A percentile compares a stretch with the other conserved stretches of the same genome.
These are phyloP conservation scores for Epichloe elymi DNA, from an alignment of 2,329 filamentous ascomycete genomes.

Conservation along the genomic window DNA sequence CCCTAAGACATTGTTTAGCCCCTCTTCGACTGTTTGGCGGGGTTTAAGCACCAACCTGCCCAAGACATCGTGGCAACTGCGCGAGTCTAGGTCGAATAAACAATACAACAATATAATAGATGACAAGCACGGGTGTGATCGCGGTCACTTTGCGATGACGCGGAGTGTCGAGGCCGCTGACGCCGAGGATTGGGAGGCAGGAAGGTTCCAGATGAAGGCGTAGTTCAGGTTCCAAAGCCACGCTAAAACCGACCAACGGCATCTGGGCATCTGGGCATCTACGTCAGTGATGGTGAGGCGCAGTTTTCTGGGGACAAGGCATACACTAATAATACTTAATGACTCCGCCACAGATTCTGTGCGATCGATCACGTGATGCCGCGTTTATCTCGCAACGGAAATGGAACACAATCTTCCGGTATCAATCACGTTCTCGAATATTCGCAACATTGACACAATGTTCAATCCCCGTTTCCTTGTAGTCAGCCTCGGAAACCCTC, in stretches of 20 bases:
- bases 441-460: constrained; percentile 12
- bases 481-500: constrained; percentile 77
- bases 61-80: constrained; percentile 45
- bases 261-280: constrained; percentile 7
- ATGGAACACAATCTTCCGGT: neutral
- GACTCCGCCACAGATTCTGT: constrained; percentile 6
- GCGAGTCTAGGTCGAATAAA: constrained; percentile 2
- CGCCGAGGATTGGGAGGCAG: neutral
- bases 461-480: constrained; percentile 52
- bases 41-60: constrained; percentile 41
- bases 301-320: constrained; percentile 1
- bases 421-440: neutral
- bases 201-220: neutral
- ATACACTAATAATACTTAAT: neutral
- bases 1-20: constrained; percentile 25
- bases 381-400: constrained; percentile 7
- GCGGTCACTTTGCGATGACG: neutral
- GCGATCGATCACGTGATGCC: constrained; percentile 17
- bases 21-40: constrained; percentile 13
- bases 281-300: constrained; percentile 11
- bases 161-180: neutral
- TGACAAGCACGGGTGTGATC: neutral
- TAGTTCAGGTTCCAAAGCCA: constrained; percentile 18
- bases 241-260: constrained; percentile 13
- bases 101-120: neutral